Conservation (phyloP, 78 protist species). For the slime mould (Dictyostelium discoideum) region DNA sequence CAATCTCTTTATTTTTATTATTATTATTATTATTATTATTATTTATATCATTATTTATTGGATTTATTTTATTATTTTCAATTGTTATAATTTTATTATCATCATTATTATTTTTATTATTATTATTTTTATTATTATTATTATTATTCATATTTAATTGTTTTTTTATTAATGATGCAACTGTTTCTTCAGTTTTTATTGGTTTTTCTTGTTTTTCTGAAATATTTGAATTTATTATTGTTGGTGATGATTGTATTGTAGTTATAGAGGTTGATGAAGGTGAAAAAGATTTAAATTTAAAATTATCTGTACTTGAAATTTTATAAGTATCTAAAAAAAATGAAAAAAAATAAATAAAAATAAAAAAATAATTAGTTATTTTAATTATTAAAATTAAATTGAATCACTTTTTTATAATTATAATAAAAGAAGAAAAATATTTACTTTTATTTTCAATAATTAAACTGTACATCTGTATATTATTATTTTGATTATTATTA, state of each 20-base stretch:
- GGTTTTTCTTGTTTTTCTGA: neutral
- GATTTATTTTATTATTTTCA: no score
- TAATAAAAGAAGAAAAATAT: neutral
- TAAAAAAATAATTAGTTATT: neutral
- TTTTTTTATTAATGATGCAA: neutral
- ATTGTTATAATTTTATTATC: no score
- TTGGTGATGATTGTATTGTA: neutral
- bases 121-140: neutral
- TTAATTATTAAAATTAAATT: no score
- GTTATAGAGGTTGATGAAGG: neutral
- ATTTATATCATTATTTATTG: neutral
- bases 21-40: neutral
- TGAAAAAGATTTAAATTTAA: neutral
- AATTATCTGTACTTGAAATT: neutral
- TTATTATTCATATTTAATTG: neutral
- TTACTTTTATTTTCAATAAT: neutral
- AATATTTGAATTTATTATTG: neutral
- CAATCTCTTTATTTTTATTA: neutral
- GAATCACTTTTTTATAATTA: no score
- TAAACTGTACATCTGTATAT: slow-evolving; percentile 12
- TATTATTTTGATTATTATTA: no score
- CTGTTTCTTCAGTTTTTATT: neutral
- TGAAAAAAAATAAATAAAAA: no score
- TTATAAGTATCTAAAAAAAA: neutral
- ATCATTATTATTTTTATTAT: neutral